Percentiles rank a stretch among this genome's conserved stretches.
Evolutionary conservation across 108 stramenopile species (phyloP).

Genomic region (Poteriospumella lacustris): DNA sequence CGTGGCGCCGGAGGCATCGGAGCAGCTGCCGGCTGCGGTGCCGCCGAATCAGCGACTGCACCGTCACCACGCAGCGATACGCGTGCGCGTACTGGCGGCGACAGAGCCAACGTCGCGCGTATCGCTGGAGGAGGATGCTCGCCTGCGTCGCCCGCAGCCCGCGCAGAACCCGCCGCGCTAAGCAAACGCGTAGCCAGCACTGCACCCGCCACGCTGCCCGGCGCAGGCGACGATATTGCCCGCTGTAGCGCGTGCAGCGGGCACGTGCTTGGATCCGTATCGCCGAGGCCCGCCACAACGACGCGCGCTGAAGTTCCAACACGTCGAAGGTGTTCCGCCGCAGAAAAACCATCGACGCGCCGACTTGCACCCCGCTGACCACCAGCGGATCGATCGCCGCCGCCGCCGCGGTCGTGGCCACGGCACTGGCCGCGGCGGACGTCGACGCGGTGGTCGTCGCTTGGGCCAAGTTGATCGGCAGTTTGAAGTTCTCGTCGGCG

Average conservation of each 20-base stretch:
- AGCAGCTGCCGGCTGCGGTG: too few relatives aligned
- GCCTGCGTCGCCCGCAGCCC: neutral
- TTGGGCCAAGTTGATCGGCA: neutral
- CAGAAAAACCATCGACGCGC: slow-evolving; percentile 14
- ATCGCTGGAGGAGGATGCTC: neutral
- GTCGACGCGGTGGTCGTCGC: neutral
- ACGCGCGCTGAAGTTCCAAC: neutral
- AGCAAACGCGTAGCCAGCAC: neutral
- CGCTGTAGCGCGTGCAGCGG: neutral
- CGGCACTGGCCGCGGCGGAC: neutral
- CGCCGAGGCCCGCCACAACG: neutral
- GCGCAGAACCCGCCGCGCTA: neutral
- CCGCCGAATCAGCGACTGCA: too few relatives aligned
- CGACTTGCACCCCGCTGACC: neutral
- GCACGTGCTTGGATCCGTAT: neutral
- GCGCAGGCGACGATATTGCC: neutral
- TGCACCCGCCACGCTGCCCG: neutral
- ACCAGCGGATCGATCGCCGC: neutral
- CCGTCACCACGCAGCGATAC: too few relatives aligned
- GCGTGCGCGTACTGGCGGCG: too few relatives aligned
- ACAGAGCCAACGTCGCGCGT: neutral
- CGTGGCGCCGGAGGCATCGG: too few relatives aligned
- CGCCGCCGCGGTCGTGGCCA: neutral
- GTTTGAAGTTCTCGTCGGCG: neutral
- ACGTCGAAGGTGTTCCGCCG: neutral